Conservation (phyloP, 2,329 filamentous ascomycete species). For the Aspergillus bombycis region DNA sequence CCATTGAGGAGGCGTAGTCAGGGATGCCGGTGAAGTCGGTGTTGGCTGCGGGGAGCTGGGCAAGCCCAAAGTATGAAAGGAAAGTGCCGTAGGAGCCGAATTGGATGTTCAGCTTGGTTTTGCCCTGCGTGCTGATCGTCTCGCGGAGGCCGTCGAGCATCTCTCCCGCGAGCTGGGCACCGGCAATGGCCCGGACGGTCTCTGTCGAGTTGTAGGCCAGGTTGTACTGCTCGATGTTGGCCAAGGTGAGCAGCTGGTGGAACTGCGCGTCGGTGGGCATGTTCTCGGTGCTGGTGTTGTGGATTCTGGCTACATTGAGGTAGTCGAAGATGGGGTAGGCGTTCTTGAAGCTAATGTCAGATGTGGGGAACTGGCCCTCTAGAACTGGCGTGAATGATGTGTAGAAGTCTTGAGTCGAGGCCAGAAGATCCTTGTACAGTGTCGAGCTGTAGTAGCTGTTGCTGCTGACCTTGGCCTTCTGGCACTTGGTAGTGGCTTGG, state of each 20-base stretch:
- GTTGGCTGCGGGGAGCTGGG: constrained; percentile 54
- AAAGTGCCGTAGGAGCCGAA: constrained; percentile 66
- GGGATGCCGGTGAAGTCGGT: constrained; percentile 73
- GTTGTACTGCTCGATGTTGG: constrained; percentile 78
- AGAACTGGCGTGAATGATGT: constrained; percentile 51
- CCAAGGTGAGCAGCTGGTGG: constrained; percentile 69
- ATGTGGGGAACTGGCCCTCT: constrained; percentile 50
- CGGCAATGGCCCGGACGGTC: constrained; percentile 53
- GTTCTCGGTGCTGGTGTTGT: constrained; percentile 48
- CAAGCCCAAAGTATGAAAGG: constrained; percentile 64
- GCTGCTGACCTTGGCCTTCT: constrained; percentile 55
- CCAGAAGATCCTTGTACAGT: constrained; percentile 50
- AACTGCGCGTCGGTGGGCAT: constrained; percentile 47
- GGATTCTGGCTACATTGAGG: constrained; percentile 62
- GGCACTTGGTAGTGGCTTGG: constrained; percentile 17
- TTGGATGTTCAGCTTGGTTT: constrained; percentile 54
- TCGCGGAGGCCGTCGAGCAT: constrained; percentile 53
- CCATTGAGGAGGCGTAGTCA: constrained; percentile 83
- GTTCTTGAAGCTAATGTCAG: constrained; percentile 58
- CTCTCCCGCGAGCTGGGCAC: constrained; percentile 67
- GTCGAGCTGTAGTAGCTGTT: constrained; percentile 54
- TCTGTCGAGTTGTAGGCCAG: constrained; percentile 73
- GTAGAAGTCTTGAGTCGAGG: constrained; percentile 56
- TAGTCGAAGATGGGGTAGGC: constrained; percentile 65
- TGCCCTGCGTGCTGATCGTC: constrained; percentile 41